phyloP scores from a whole-genome alignment of 495 filamentous ascomycete genomes.

The Talaromyces adpressus region DNA sequence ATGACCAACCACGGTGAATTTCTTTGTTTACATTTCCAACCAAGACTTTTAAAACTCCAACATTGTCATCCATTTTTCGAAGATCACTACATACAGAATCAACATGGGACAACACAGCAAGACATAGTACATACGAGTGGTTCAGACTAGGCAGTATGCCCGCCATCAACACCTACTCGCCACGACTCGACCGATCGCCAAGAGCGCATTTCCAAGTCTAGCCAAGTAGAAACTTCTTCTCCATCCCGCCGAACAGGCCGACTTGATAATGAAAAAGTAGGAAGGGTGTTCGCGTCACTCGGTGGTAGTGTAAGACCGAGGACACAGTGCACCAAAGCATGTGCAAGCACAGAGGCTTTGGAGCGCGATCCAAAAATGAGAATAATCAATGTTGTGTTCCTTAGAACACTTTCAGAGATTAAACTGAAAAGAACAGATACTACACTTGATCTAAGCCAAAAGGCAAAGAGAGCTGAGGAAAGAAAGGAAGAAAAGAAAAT shows the following conservation, averaged over 20 bases:
- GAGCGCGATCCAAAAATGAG: conserved; percentile 62
- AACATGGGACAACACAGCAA: no score
- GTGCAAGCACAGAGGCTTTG: conserved; percentile 74
- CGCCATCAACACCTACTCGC: no score
- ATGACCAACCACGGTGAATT: no score
- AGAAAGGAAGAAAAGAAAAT: conserved; percentile 41
- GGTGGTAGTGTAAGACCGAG: conserved; percentile 83
- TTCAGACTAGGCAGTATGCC: no score
- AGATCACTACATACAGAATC: no score
- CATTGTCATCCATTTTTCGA: neutral
- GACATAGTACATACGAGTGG: no score
- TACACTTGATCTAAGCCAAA: conserved; percentile 90
- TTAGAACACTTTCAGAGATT: conserved; percentile 67
- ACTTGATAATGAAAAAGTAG: conserved; percentile 52
- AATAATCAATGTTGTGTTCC: conserved; percentile 75
- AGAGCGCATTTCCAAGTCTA: no score
- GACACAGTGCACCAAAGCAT: conserved; percentile 70
- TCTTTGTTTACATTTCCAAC: neutral
- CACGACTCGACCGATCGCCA: no score
- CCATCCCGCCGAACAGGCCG: conserved; percentile 51
- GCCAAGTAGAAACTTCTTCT: no score
- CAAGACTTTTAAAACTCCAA: neutral
- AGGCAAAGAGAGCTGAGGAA: conserved; percentile 53
- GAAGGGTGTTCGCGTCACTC: conserved; percentile 73
- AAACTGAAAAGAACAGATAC: conserved; percentile 99